phyloP scores from a whole-genome alignment of 139 green algal species.

The Chara braunii region DNA sequence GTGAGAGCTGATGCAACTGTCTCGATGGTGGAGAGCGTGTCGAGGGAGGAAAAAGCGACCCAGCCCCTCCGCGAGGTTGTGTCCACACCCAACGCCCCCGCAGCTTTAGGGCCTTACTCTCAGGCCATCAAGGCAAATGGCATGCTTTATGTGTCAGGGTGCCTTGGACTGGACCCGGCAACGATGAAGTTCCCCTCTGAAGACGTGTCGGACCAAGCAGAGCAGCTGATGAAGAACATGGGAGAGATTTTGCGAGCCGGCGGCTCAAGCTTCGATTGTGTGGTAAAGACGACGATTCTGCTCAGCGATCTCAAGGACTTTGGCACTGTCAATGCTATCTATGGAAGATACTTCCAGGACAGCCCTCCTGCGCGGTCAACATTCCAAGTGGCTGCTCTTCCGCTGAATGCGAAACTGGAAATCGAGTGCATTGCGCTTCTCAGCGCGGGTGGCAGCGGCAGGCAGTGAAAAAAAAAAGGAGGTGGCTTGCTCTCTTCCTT shows the following conservation, averaged over 20 bases:
- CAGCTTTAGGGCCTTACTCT: slow-evolving; percentile 85
- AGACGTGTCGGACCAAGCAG: slow-evolving; percentile 68
- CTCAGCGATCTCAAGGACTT: slow-evolving; percentile 87
- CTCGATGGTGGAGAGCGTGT: no score
- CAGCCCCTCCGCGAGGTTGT: no score
- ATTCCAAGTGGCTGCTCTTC: slow-evolving; percentile 32
- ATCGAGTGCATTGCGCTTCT: slow-evolving; percentile 42
- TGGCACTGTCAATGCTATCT: slow-evolving; percentile 80
- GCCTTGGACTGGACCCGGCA: slow-evolving; percentile 73
- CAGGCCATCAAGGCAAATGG: slow-evolving; percentile 74
- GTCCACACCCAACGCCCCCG: slow-evolving; percentile 59
- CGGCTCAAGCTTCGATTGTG: slow-evolving; percentile 66
- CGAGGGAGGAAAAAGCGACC: no score
- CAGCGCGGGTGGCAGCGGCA: no score
- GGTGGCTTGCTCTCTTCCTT: no score
- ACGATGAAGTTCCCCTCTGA: slow-evolving; percentile 77
- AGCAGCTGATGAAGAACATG: slow-evolving; percentile 85
- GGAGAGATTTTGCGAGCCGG: slow-evolving; percentile 77
- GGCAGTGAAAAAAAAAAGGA: no score
- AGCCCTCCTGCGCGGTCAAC: slow-evolving; percentile 20
- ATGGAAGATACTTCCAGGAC: slow-evolving; percentile 46
- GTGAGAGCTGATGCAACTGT: no score
- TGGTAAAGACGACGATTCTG: slow-evolving; percentile 97
- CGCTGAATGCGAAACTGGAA: slow-evolving; percentile 25
- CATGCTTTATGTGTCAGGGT: slow-evolving; percentile 80